Evolutionary conservation across 202 grass and related monocot genomes (phyloP), one percentile per base, ranked within the genome.

Genomic region (Elaeis oleifera): DNA sequence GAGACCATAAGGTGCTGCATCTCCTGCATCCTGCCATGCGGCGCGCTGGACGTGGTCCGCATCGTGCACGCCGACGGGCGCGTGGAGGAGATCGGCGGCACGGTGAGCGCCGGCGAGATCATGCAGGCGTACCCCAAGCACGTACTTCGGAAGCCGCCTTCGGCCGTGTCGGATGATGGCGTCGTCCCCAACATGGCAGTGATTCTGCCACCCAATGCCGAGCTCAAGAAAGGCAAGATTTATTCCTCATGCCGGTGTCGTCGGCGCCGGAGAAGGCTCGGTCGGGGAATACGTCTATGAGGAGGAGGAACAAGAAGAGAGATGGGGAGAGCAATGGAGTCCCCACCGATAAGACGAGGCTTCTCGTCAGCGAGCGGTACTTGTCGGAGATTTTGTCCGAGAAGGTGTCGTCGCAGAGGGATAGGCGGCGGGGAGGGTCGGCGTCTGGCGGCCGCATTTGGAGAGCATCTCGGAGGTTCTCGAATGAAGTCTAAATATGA

Each of bases 21-120:
- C 79, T 83, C 94, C 50, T 99, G 94, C 78, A 99, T 99, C 82
- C 82, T 99, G 48, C 94, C 94, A 18, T 99, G 94, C 65, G 94
- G 94, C 3, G 94, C 94, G 29, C 80, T 99, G 71, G 94, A 99
- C 70, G 85, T 99, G 57, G 68, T 99, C 78, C 85, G 94, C 53
- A 94, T 99, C 74, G 94, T 99, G 71, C 94, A 99, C 74, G 84
- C 94, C 50, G 89, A 80, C 67, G 94, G 94, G 20, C 82, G 88
- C 2, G 94, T 99, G 22, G 94, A 99, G 75, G 85, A 87, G 88
- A 99, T 99, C 67, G 72, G 79, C 69, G 72, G 80, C 17, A 80
- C 78, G 27, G 83, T 90, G 54, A 84, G 84, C 8, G 94, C 94
- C 16, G 85, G 74, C 4, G 94, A 99, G 62, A 86, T 99, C 78